A percentile compares a stretch with the other conserved stretches of the same genome.
phyloP scores from a whole-genome alignment of 768 basidiomycete species.

The Hortiboletus campestris region DNA sequence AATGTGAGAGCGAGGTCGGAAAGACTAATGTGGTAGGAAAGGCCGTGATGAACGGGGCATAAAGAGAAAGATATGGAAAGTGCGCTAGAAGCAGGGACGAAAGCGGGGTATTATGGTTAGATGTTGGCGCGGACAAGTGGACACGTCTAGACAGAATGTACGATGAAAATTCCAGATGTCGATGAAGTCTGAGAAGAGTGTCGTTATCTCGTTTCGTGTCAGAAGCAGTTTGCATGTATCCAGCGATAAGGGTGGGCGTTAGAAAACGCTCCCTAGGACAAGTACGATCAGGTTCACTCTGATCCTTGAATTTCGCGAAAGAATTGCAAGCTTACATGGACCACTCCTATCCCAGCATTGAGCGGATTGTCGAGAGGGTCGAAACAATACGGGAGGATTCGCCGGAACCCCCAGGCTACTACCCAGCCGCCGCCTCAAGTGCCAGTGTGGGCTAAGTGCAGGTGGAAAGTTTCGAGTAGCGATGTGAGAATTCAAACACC shows the following conservation, averaged over 20 bases:
- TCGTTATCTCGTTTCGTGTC: conserved; percentile 62
- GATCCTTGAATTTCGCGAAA: conserved; percentile 24
- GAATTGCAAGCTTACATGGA: conserved; percentile 28
- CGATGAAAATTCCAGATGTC: conserved; percentile 90
- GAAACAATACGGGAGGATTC: conserved; percentile 29
- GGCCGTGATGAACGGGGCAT: conserved; percentile 79
- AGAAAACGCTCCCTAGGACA: conserved; percentile 62
- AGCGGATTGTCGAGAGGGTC: conserved; percentile 41
- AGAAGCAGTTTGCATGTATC: conserved; percentile 69
- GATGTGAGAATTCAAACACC: too few relatives aligned
- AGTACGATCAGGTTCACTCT: conserved; percentile 28
- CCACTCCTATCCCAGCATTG: conserved; percentile 43
- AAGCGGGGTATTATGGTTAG: conserved; percentile 39
- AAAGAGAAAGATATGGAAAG: conserved; percentile 85
- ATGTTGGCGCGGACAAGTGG: conserved; percentile 19
- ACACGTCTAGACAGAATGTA: conserved; percentile 56
- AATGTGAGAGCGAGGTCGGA: conserved; percentile 52
- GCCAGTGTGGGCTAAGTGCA: too few relatives aligned
- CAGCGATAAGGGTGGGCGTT: conserved; percentile 71
- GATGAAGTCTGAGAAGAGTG: conserved; percentile 84
- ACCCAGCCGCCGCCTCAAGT: conserved; percentile 15
- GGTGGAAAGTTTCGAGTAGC: too few relatives aligned
- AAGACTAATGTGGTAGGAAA: conserved; percentile 67
- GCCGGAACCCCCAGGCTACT: conserved; percentile 12
- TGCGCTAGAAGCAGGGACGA: conserved; percentile 71